Evolutionary conservation across 1,139 yeast species (phyloP), one percentile per base, ranked within the genome.

Genomic region (Saccharomycopsis phalli): DNA sequence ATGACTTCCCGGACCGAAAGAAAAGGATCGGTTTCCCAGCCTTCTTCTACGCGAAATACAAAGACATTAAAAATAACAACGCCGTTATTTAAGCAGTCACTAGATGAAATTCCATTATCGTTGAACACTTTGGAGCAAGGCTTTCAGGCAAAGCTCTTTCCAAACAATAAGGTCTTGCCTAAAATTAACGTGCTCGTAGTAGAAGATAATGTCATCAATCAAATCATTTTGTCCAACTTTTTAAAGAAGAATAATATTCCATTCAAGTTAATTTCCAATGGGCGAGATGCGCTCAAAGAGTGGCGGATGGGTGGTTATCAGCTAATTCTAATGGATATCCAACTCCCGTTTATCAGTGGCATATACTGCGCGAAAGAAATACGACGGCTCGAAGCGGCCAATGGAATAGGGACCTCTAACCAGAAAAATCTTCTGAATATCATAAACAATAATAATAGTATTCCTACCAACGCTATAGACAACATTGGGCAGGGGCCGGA

Each of bases 241-340:
- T 67, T 91, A 57, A 71, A 88, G 50, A 81, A 86, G 50, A 88
- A 91, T 52, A 77, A 83, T 49, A 88, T 91, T 29, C 81, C 81
- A 37, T 87, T 82, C 50, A 80, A 80, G 48, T 80, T 87, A 34
- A 96, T 96, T 5, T 80, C 82, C 45, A 87, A 86, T 51, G 97
- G 97, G 22, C 76, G 79, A 50, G 96, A 88, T 53, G 97, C 96
- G 1, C 74, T 88, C 3, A 94, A 84, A 49, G 82, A 79, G 58
- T 88, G 96, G 96, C 69, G 84, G 47, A 75, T 72, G 46, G 97
- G 97, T 11, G 95, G 95, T 1, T 83, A 81, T 53, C 96, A 88
- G 57, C 66, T 88, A 46, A 93, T 91, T 32, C 69, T 88, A 37
- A 88, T 88, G 96, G 97, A 88, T 65, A 81, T 88, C 52, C 96